A percentile compares a stretch with the other conserved stretches of the same genome.
phyloP scores from a whole-genome alignment of 23 red algal species.

The Gracilaria gracilis region DNA sequence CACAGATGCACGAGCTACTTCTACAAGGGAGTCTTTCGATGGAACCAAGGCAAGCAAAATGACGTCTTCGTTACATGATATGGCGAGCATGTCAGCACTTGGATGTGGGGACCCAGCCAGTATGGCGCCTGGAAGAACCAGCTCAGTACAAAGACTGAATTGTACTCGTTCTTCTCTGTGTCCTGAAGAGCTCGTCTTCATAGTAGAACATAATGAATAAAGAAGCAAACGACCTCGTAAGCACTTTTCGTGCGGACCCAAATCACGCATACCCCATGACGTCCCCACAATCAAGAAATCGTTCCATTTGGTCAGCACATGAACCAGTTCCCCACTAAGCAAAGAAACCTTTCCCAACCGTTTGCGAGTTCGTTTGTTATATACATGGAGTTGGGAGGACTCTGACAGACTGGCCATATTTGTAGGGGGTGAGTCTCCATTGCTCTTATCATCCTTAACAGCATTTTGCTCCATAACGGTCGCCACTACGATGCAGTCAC shows the following conservation, averaged over 20 bases:
- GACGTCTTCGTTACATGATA: constrained; percentile 63
- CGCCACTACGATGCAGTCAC: constrained; percentile 45
- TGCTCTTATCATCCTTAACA: neutral
- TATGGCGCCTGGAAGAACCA: constrained; percentile 62
- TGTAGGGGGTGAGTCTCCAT: neutral
- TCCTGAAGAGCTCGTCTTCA: constrained; percentile 3
- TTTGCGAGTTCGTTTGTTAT: neutral
- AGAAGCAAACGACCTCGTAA: constrained; percentile 52
- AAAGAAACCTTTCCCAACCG: constrained; percentile 21
- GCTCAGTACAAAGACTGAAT: constrained; percentile 39
- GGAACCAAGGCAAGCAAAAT: constrained; percentile 48
- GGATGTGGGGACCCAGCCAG: constrained; percentile 50
- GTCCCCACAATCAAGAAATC: constrained; percentile 57
- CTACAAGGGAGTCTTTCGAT: constrained; percentile 24
- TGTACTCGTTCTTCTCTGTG: neutral
- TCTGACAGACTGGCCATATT: constrained; percentile 15
- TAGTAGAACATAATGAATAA: neutral
- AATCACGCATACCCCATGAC: constrained; percentile 26
- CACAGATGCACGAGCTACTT: constrained; percentile 39
- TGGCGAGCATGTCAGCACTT: constrained; percentile 23
- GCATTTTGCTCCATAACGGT: constrained; percentile 11
- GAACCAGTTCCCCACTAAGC: constrained; percentile 43
- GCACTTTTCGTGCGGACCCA: neutral
- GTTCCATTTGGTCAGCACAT: constrained; percentile 40
- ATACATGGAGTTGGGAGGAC: constrained; percentile 5